Evolutionary conservation across 495 filamentous ascomycete species (phyloP), one percentile per base, ranked within the genome.

Genomic region (Mytilinidion resinicola): DNA sequence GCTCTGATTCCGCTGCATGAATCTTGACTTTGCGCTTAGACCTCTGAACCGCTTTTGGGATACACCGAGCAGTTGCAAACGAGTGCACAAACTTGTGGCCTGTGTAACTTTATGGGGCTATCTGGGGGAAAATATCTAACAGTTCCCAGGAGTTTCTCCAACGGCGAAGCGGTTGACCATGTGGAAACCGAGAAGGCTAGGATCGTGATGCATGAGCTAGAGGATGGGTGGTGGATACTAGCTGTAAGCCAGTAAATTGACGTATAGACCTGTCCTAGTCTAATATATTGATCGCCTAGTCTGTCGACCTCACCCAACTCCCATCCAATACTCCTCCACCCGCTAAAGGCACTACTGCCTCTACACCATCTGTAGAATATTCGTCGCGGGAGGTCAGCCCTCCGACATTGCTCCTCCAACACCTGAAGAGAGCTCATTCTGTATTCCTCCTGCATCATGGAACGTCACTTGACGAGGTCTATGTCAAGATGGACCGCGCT

Each of bases 141-240:
- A 38, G 41, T 12, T 50, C 8, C 14, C 55, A 88, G 85, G 62
- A 87, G 85, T 60, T 97, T 97, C 69, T 88, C 90, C 6, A 79
- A 80, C 57, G 88, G 83, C 35, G 76, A 85, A 58, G 69, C 89
- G 14, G 77, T 97, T 14, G 88, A 95, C 61, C 85, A 84, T 30
- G 83, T 97, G 61, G 95, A 97, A 68, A 99, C 93, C 0, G 88
- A 96, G 62, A 91, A 87, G 73, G 82, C 84, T 5, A 78, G 91
- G 15, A 86, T 96, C 20, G 78, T 97, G 41, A 74, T 96, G 12
- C 80, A 90, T 63, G 90, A 97, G 70, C 72, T 97, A 53, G 87
- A 90, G 69, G 79, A 86, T 59, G 85, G 88, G 47, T 99, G 93
- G 93, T 99, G 93, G 93, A 83, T 96, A 62, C 74, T 96, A 47